Conservation (phyloP, 257 asterid genomes). For the Apocynum venetum region DNA sequence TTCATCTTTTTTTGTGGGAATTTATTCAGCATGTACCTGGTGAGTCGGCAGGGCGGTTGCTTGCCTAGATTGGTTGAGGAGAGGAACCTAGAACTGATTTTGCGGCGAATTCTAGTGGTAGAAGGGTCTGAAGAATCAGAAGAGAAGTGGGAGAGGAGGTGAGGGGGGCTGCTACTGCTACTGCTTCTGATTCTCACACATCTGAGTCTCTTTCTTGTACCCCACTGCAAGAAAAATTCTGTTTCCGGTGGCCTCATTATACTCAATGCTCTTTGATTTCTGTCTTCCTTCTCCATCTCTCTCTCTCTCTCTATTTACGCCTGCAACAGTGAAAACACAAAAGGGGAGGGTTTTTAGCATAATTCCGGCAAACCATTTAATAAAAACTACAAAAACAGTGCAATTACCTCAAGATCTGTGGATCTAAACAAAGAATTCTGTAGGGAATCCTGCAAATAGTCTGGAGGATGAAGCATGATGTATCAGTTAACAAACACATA, state of each 20-base stretch:
- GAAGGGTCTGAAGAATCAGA: constrained; percentile 18
- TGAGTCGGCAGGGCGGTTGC: constrained; percentile 25
- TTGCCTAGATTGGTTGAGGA: constrained; percentile 20
- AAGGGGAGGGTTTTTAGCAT: neutral
- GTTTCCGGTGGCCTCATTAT: constrained; percentile 22
- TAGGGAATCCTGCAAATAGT: neutral
- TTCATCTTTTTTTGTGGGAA: neutral
- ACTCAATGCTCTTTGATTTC: constrained; percentile 13
- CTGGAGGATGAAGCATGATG: neutral
- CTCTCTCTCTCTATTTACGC: neutral
- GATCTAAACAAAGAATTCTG: constrained; percentile 1
- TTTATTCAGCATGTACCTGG: constrained; percentile 25
- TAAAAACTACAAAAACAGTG: neutral
- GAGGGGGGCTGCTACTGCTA: constrained; percentile 17
- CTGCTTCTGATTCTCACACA: constrained; percentile 41
- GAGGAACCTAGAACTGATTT: constrained; percentile 28
- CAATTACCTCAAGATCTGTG: constrained; percentile 20
- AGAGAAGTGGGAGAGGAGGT: neutral
- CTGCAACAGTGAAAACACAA: neutral
- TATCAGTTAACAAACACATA: neutral
- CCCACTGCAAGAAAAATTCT: constrained; percentile 49
- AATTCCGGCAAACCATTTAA: neutral
- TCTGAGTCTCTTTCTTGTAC: constrained; percentile 43
- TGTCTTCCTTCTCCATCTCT: constrained; percentile 34
- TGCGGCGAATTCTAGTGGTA: constrained; percentile 30